phyloP scores from a whole-genome alignment of 2,329 filamentous ascomycete genomes.

The Arthrobotrys musiformis region DNA sequence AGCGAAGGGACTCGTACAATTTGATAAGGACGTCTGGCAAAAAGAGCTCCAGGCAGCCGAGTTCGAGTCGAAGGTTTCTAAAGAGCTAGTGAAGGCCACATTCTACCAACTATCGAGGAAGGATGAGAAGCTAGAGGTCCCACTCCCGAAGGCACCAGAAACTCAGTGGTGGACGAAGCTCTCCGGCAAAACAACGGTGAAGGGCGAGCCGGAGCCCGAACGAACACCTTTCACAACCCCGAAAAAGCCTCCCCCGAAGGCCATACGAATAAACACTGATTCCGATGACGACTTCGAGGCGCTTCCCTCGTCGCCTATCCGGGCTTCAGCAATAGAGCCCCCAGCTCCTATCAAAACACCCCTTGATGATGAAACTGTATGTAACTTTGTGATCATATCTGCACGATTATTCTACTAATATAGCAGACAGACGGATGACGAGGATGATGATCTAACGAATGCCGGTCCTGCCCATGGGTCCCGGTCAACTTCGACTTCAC shows the following conservation, averaged over 20 bases:
- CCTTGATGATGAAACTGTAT: slow-evolving; percentile 40
- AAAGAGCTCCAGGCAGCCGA: slow-evolving; percentile 22
- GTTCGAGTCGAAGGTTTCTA: slow-evolving; percentile 29
- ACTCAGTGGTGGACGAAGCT: slow-evolving; percentile 54
- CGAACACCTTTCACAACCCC: slow-evolving; percentile 37
- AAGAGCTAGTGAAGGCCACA: slow-evolving; percentile 41
- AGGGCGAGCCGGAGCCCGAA: slow-evolving; percentile 49
- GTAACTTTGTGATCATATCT: not conserved
- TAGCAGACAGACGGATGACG: slow-evolving; percentile 40
- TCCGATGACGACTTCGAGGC: slow-evolving; percentile 51
- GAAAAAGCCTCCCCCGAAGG: slow-evolving; percentile 46
- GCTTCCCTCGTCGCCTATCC: slow-evolving; percentile 35
- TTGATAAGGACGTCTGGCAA: slow-evolving; percentile 62
- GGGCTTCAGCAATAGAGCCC: not conserved
- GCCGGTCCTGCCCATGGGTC: slow-evolving; percentile 31
- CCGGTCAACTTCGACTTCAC: slow-evolving; percentile 20
- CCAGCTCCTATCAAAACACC: not conserved
- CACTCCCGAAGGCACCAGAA: slow-evolving; percentile 26
- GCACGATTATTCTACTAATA: not conserved
- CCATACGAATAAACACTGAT: slow-evolving; percentile 43
- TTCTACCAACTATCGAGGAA: slow-evolving; percentile 29
- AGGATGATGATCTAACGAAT: slow-evolving; percentile 28
- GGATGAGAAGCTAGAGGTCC: slow-evolving; percentile 17
- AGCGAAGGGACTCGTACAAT: slow-evolving; percentile 66
- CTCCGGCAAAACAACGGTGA: slow-evolving; percentile 39